Conservation (phyloP, 495 filamentous ascomycete genomes). For the Hapsidospora chrysogenum region DNA sequence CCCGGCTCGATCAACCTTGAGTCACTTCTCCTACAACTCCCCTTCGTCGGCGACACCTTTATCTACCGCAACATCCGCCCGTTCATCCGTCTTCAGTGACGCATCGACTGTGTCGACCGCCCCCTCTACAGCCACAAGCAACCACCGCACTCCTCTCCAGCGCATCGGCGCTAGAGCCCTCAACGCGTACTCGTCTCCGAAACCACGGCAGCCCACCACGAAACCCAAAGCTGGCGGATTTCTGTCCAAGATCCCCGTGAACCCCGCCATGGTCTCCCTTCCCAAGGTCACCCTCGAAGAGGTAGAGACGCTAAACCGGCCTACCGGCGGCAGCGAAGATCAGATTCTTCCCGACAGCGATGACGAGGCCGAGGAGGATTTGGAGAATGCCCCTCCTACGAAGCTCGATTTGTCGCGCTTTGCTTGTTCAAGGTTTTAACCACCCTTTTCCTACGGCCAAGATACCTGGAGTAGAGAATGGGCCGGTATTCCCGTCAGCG, state of each 20-base stretch:
- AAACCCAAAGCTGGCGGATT: slow-evolving; percentile 22
- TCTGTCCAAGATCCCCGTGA: slow-evolving; percentile 10
- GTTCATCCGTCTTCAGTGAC: slow-evolving; percentile 6
- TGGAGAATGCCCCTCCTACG: neutral
- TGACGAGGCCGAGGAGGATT: slow-evolving; percentile 32
- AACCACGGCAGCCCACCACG: slow-evolving; percentile 20
- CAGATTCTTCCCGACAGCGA: slow-evolving; percentile 55
- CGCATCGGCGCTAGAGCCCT: slow-evolving; percentile 27
- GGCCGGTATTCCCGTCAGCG: too few species aligned
- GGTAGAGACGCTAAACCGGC: slow-evolving; percentile 17
- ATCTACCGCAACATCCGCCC: slow-evolving; percentile 16
- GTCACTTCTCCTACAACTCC: slow-evolving; percentile 8
- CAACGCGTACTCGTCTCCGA: slow-evolving; percentile 14
- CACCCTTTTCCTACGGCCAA: neutral
- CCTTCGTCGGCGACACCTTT: slow-evolving; percentile 17
- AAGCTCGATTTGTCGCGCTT: slow-evolving; percentile 1
- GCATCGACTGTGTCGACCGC: slow-evolving; percentile 7
- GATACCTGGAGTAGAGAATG: too few species aligned
- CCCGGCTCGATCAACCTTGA: slow-evolving; percentile 5
- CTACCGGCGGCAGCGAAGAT: slow-evolving; percentile 64
- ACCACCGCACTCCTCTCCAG: slow-evolving; percentile 22
- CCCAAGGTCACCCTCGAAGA: slow-evolving; percentile 22
- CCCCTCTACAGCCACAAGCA: slow-evolving; percentile 10
- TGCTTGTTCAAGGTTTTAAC: neutral
- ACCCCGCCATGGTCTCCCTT: slow-evolving; percentile 23